A percentile compares a stretch with the other conserved stretches of the same genome.
These are phyloP conservation scores for Suillus spraguei DNA, from an alignment of 768 basidiomycete genomes.

Conservation along the genomic window DNA sequence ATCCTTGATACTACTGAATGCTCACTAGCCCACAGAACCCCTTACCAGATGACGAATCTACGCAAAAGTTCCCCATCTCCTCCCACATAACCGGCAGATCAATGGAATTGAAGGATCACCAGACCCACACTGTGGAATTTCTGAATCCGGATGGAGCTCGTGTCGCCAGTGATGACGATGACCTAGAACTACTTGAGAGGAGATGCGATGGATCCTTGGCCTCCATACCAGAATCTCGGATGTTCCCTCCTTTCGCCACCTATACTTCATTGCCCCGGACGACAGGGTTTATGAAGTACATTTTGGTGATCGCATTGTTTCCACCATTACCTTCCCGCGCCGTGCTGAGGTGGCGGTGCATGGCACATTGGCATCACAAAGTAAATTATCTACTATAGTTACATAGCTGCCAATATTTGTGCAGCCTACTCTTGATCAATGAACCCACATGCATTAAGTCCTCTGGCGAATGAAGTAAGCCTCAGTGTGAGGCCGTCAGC, in stretches of 20 bases:
- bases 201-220: neutral
- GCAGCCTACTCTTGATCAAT: no score
- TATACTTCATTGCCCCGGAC: neutral
- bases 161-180: neutral
- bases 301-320: neutral
- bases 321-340: neutral
- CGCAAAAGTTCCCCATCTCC: neutral
- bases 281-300: conserved; percentile 1
- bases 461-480: no score
- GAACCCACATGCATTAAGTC: no score
- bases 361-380: no score
- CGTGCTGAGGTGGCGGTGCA: neutral
- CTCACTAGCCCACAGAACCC: neutral
- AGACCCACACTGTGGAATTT: neutral
- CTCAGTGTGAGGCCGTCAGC: no score
- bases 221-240: neutral
- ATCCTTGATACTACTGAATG: neutral
- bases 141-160: neutral
- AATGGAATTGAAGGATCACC: conserved; percentile 1
- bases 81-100: neutral
- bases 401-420: no score
- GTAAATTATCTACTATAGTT: no score
- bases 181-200: neutral
- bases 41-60: neutral
- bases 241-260: neutral